Conservation (phyloP, 768 basidiomycete species). For the Calocera viscosa region DNA sequence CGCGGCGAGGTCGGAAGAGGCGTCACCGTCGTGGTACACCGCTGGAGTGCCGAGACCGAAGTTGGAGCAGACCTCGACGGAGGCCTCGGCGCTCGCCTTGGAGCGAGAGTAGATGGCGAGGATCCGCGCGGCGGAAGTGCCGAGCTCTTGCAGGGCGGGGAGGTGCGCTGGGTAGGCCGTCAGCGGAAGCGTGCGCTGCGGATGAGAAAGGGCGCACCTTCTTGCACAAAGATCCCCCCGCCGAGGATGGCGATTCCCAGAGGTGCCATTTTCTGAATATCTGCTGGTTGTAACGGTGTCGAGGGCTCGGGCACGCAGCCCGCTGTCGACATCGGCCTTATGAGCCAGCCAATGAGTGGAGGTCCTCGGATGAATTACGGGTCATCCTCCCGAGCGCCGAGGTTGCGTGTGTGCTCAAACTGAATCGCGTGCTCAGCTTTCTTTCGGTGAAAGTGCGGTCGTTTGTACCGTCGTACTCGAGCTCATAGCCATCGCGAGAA, state of each 20-base stretch:
- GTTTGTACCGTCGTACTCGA: too few relatives aligned
- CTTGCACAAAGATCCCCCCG: slow-evolving; percentile 64
- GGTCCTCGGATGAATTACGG: too few relatives aligned
- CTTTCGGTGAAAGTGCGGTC: too few relatives aligned
- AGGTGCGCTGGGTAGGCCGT: slow-evolving; percentile 48
- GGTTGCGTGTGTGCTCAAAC: too few relatives aligned
- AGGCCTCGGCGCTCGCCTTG: slow-evolving; percentile 41
- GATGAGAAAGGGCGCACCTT: slow-evolving; percentile 38
- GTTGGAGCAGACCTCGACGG: slow-evolving; percentile 37
- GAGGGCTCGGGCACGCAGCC: not conserved
- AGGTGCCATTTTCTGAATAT: slow-evolving; percentile 26
- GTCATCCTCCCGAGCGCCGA: too few relatives aligned
- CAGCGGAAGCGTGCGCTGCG: not conserved
- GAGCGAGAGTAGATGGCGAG: slow-evolving; percentile 76
- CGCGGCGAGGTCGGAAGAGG: slow-evolving; percentile 36
- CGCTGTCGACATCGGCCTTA: too few relatives aligned
- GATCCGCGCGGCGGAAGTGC: slow-evolving; percentile 33
- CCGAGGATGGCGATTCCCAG: slow-evolving; percentile 64
- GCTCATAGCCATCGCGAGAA: too few relatives aligned
- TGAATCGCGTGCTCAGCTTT: too few relatives aligned
- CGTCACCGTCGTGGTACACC: slow-evolving; percentile 44
- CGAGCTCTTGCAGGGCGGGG: slow-evolving; percentile 53
- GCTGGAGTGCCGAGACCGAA: slow-evolving; percentile 31
- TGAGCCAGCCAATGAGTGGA: too few relatives aligned
- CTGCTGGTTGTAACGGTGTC: not conserved